Base-by-base conservation (phyloP, 495 filamentous ascomycete genomes). In the Trypethelium eluteriae region DNA sequence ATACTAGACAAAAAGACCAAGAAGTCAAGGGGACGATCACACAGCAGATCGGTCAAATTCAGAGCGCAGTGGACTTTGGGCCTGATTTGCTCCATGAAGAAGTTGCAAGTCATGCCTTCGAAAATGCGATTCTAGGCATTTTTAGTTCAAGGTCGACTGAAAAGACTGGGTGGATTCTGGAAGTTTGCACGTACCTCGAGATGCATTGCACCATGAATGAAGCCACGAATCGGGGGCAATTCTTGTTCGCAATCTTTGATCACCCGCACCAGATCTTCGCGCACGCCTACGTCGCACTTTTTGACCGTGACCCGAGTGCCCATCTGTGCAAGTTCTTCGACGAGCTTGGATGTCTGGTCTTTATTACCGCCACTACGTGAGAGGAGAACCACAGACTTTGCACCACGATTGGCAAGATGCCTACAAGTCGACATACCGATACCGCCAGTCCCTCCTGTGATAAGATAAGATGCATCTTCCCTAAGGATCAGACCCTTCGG, bases 381-480 rank as follows among this genome's bases (percentile, higher is more conserved):
- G 16, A 62, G 38, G 16, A 66, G 34, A 14, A 65, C 36, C 9
- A 65, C n/a, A 35, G 18, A 34, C 39, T 38, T 66, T 38, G 64
- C 64, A 10, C 49, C 49, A 16, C 35, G 50, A 7, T 38, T 53
- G 3, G 41, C 49, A n/a, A 62, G 35, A 25, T 38, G 44, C n/a
- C 38, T 38, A n/a, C 36, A 38, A 50, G 57, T 38, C 36, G 35
- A 14, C 35, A 49, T 39, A 0, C 79, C 81, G 2, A 83, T 66
- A 39, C 81, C 81, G 18, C 81, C 81, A 16, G 79, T 68, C 49
- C 81, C 81, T 12, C 81, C 80, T 6, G 76, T 72, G 12, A 83
- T 68, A 7, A 83, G 47, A 68, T 83, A 83, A 2, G 79, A 72
- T 2, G 71, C 76, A 44, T 75, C 32, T 38, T 62, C 16, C 12